phyloP scores from a whole-genome alignment of 1,284 basidiomycete species.

The Cutaneotrichosporon sp. region DNA sequence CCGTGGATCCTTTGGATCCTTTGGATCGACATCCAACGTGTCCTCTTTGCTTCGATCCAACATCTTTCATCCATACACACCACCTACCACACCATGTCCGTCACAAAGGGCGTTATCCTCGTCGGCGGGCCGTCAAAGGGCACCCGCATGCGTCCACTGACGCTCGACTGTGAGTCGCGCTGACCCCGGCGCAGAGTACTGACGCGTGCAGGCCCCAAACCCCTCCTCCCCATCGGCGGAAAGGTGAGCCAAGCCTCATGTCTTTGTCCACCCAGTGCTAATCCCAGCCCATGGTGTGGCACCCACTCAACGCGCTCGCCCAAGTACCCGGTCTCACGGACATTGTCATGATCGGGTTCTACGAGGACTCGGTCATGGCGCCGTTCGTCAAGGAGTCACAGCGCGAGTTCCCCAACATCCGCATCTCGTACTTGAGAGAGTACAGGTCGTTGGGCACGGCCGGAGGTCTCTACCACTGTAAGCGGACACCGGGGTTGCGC shows the following conservation, averaged over 20 bases:
- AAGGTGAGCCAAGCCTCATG: no score
- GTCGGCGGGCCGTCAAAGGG: constrained; percentile 48
- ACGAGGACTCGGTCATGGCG: constrained; percentile 51
- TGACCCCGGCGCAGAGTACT: not conserved
- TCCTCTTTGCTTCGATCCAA: not conserved
- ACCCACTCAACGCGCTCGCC: constrained; percentile 51
- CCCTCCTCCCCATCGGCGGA: constrained; percentile 51
- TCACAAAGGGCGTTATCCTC: constrained; percentile 47
- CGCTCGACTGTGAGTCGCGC: constrained; percentile 47
- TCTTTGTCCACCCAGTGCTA: no score
- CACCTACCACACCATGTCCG: constrained; percentile 25
- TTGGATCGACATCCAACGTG: not conserved
- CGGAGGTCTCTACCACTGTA: constrained; percentile 48
- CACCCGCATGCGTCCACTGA: constrained; percentile 52
- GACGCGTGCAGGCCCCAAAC: constrained; percentile 44
- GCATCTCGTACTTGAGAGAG: constrained; percentile 52
- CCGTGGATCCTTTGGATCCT: no score
- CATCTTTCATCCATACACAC: not conserved
- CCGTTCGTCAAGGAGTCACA: constrained; percentile 51
- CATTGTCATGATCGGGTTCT: constrained; percentile 53
- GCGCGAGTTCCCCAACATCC: constrained; percentile 52
- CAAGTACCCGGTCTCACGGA: constrained; percentile 50
- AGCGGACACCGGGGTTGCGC: constrained; percentile 12
- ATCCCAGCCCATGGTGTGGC: constrained; percentile 51
- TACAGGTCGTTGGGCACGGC: constrained; percentile 53